A percentile compares a stretch with the other conserved stretches of the same genome.
Conservation (phyloP, 176 grass and related monocot genomes). For the Stipa capillata region DNA sequence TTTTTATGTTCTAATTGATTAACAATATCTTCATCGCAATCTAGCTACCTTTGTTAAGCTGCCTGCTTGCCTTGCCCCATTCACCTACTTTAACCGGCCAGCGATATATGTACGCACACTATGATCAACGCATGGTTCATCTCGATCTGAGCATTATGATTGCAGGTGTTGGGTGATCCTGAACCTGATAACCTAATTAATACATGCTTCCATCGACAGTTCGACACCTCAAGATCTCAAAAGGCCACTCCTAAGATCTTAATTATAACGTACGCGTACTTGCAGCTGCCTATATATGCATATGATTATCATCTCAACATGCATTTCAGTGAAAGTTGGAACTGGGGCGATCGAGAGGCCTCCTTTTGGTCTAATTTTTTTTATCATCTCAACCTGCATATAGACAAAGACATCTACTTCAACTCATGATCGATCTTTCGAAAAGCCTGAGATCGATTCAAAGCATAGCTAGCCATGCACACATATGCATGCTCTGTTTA, state of each 20-base stretch:
- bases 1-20: constrained; percentile 16
- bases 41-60: not conserved
- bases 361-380: not conserved
- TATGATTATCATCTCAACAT: constrained; percentile 2
- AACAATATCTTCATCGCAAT: not conserved
- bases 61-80: not conserved
- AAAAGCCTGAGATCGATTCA: not conserved
- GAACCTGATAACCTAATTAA: constrained; percentile 31
- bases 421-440: not conserved
- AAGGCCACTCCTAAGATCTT: constrained; percentile 7
- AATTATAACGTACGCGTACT: not conserved
- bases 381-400: not conserved
- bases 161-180: constrained; percentile 26
- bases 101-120: not conserved
- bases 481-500: constrained; percentile 11
- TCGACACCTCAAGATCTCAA: constrained; percentile 8
- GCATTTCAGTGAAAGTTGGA: constrained; percentile 9
- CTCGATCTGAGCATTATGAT: constrained; percentile 32
- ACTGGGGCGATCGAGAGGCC: not conserved
- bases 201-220: not conserved
- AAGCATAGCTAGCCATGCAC: not conserved
- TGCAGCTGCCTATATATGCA: not conserved
- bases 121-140: constrained; percentile 20
- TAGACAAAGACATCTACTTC: not conserved
- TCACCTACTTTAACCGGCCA: constrained; percentile 13